A percentile compares a stretch with the other conserved stretches of the same genome.
phyloP scores from a whole-genome alignment of 768 basidiomycete species.

The Termitomyces eurrhizus region DNA sequence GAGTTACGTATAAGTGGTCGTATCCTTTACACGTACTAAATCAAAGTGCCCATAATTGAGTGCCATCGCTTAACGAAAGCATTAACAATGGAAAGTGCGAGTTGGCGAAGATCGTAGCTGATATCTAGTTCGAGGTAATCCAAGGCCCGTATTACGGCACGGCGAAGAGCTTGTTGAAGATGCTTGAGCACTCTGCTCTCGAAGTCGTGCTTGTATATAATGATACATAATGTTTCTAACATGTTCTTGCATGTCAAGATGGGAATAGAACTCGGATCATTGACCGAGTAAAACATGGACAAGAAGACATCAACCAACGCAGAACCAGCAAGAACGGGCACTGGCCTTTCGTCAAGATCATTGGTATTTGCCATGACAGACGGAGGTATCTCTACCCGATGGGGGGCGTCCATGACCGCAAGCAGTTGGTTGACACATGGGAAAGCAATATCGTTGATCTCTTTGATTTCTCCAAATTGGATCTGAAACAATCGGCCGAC shows the following conservation, averaged over 20 bases:
- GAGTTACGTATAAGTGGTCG: not conserved
- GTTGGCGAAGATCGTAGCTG: constrained; percentile 65
- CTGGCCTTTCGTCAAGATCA: constrained; percentile 40
- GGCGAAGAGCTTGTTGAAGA: constrained; percentile 49
- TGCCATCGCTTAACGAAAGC: constrained; percentile 62
- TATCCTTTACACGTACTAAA: constrained; percentile 39
- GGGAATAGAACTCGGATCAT: constrained; percentile 45
- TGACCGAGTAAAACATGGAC: constrained; percentile 42
- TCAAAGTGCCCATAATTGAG: constrained; percentile 44
- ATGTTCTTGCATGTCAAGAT: constrained; percentile 54
- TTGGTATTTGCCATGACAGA: constrained; percentile 35
- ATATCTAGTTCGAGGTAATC: constrained; percentile 50
- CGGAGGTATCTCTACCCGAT: constrained; percentile 42
- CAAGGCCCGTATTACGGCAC: constrained; percentile 47
- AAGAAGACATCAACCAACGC: constrained; percentile 60
- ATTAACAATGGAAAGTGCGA: constrained; percentile 57
- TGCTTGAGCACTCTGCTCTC: constrained; percentile 49
- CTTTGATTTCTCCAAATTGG: constrained; percentile 44
- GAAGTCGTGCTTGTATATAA: constrained; percentile 74
- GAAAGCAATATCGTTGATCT: constrained; percentile 38
- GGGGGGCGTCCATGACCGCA: constrained; percentile 55
- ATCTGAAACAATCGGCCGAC: constrained; percentile 51
- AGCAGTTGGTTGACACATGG: constrained; percentile 60
- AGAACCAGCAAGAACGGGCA: constrained; percentile 53
- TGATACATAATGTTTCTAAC: constrained; percentile 59